Evolutionary conservation across 257 asterid species (phyloP).

Genomic region (Lycium barbarum): DNA sequence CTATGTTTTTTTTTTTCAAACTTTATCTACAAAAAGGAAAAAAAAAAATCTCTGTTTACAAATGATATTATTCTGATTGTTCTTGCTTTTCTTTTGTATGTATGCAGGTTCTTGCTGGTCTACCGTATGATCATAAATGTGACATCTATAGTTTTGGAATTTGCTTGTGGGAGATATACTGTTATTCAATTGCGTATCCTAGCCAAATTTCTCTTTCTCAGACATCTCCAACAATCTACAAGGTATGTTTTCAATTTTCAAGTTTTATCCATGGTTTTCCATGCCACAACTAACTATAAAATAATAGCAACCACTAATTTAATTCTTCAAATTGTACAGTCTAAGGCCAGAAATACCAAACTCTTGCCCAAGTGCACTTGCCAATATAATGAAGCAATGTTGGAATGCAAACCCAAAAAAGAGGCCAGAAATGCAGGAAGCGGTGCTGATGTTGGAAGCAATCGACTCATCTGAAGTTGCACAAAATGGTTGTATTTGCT

Average conservation of each 20-base stretch:
- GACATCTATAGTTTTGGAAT: conserved; percentile 46
- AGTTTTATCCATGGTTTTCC: neutral
- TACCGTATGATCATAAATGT: conserved; percentile 38
- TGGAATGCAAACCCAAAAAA: conserved; percentile 34
- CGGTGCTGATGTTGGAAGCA: conserved; percentile 33
- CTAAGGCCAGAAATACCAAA: conserved; percentile 30
- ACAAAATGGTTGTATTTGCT: neutral
- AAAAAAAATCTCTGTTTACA: neutral
- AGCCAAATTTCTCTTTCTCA: neutral
- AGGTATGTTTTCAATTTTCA: neutral
- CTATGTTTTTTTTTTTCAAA: no score
- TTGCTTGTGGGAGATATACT: conserved; percentile 42
- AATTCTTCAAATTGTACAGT: neutral
- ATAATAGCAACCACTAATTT: neutral
- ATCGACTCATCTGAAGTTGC: conserved; percentile 23
- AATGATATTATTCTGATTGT: neutral
- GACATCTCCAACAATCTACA: neutral
- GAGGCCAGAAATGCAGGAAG: conserved; percentile 42
- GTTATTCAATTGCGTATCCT: neutral
- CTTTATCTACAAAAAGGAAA: neutral
- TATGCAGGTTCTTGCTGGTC: neutral
- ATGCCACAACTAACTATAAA: neutral
- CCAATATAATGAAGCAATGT: conserved; percentile 38
- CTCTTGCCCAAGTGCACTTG: conserved; percentile 28
- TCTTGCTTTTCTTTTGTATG: neutral